Evolutionary conservation across 768 basidiomycete genomes (phyloP).

Genomic region (Rhodotorula paludigena): DNA sequence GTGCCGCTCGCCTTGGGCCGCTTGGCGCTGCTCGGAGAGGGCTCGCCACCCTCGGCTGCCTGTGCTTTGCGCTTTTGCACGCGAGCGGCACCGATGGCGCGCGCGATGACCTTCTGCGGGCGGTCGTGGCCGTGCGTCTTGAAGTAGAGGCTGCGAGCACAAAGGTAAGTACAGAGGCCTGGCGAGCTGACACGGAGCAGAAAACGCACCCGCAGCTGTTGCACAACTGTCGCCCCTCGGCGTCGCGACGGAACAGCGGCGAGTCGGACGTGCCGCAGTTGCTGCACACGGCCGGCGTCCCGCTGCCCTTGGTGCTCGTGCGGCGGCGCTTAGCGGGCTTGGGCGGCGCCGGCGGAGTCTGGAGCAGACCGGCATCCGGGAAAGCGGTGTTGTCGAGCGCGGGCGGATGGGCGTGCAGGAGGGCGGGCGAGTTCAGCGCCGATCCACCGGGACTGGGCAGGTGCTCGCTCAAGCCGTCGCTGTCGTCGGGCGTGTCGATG

Average conservation of each 20-base stretch:
- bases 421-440: background rate
- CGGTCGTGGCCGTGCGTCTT: constrained; percentile 34
- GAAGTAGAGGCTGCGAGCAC: constrained; percentile 22
- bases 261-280: constrained; percentile 33
- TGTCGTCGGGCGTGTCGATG: constrained; percentile 17
- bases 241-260: constrained; percentile 26
- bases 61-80: constrained; percentile 28
- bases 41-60: background rate
- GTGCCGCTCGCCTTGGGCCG: background rate
- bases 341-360: background rate
- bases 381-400: constrained; percentile 5
- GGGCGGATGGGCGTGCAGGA: background rate
- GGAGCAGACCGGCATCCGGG: background rate
- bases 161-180: background rate
- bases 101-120: constrained; percentile 23
- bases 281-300: constrained; percentile 13
- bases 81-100: constrained; percentile 30
- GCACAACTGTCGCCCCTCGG: constrained; percentile 22
- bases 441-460: background rate
- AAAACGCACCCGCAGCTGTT: constrained; percentile 26
- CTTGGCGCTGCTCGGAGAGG: background rate
- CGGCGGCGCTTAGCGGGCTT: background rate
- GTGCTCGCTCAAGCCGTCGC: constrained; percentile 3
- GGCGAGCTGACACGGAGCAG: background rate
- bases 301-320: background rate